Base-by-base conservation (phyloP, 2,329 filamentous ascomycete species). In the Diaporthe helianthi region DNA sequence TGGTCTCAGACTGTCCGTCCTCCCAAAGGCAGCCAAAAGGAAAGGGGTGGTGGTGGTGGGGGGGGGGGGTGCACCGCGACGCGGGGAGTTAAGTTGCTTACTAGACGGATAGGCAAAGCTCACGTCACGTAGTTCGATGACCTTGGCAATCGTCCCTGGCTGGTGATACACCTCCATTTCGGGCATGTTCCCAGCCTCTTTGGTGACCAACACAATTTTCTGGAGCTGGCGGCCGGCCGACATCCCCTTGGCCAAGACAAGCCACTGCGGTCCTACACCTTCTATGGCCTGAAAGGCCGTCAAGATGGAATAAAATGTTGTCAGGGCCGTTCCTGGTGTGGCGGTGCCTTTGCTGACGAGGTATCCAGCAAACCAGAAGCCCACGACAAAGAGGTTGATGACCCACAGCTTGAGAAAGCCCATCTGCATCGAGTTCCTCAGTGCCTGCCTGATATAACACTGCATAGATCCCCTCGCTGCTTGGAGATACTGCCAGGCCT, bases 281-380 rank as follows among this genome's bases (percentile, higher is more conserved):
- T 95, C 90, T 15, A 97, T 82, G 0, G 92, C 89, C 73, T 95
- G 90, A 5, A 94, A 89, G 0, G 92, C 91, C 63, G 89, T 89
- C 44, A 98, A 81, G 2, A 91, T 92, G 5, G 92, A 88, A 82
- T 96, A 97, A 73, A 98, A 98, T 0, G 93, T 92, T 0, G 93
- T 96, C 53, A 98, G 79, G 3, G 97, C 87, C 67, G 90, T 83
- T 0, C 90, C 92, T 0, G 93, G 82, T 13, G 82, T 84, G 15
- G 88, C 80, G 0, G 84, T 78, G 1, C 88, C 89, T 1, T 85
- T 79, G 12, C 84, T 82, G 12, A 96, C 89, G 1, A 97, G 84
- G 1, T 87, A 82, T 33, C 91, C 87, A 0, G 94, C 94, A 74
- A 94, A 97, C 88, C 93, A 97, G 76, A 98, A 98, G 0, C 94